These are phyloP conservation scores for Mariannaea elegans DNA, from an alignment of 2,329 filamentous ascomycete genomes.

Conservation along the genomic window DNA sequence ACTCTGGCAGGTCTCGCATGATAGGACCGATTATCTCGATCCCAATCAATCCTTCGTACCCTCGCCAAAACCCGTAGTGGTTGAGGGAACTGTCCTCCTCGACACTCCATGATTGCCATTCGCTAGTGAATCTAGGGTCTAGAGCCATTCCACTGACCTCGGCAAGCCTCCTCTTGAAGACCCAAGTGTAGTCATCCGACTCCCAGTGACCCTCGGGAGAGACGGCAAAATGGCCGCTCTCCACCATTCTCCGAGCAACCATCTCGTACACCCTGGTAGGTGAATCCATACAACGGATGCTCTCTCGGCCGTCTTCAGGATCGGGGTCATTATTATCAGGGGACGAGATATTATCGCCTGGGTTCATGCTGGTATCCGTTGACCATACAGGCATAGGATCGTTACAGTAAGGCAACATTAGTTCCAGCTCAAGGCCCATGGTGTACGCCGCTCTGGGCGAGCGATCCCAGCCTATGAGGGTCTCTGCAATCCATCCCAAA, in stretches of 20 bases:
- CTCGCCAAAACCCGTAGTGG: background rate
- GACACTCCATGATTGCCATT: constrained; percentile 27
- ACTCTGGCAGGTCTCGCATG: constrained; percentile 17
- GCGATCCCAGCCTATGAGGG: background rate
- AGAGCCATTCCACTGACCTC: background rate
- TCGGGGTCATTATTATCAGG: background rate
- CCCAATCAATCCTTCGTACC: constrained; percentile 18
- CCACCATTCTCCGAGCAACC: background rate
- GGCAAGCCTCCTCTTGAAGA: constrained; percentile 7
- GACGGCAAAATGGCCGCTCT: background rate
- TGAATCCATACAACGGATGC: background rate
- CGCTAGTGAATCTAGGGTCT: background rate
- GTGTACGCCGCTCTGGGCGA: constrained; percentile 20
- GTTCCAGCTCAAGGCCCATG: constrained; percentile 34
- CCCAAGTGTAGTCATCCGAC: too few relatives aligned
- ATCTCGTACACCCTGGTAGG: background rate
- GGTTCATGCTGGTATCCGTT: too few relatives aligned
- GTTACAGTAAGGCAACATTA: constrained; percentile 15
- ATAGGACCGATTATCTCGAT: constrained; percentile 28
- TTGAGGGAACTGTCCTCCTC: constrained; percentile 10
- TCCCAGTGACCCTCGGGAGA: background rate
- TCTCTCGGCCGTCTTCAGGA: background rate
- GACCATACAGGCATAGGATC: too few relatives aligned
- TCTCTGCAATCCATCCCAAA: background rate
- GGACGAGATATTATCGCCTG: too few relatives aligned